These are phyloP conservation scores for Astrocystis sublimbata DNA, from an alignment of 495 filamentous ascomycete species.

Conservation along the genomic window DNA sequence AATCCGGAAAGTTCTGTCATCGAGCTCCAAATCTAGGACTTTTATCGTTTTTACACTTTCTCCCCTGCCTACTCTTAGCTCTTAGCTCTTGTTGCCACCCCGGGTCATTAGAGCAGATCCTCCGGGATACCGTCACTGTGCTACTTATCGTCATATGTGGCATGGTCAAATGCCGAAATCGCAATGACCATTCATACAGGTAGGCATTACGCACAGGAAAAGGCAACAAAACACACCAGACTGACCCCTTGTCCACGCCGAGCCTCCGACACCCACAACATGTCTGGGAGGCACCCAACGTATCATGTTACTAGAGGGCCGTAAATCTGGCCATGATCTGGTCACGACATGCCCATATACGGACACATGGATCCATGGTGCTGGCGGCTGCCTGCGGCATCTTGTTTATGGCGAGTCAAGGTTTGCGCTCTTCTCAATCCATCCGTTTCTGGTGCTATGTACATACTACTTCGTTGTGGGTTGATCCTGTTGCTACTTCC, in stretches of 20 bases:
- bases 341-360: background rate
- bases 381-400: background rate
- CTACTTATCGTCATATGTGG: background rate
- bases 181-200: background rate
- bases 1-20: slow-evolving; percentile 1
- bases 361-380: background rate
- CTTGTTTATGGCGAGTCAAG: background rate
- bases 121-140: background rate
- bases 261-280: background rate
- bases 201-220: background rate
- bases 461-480: background rate
- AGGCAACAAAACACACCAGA: background rate
- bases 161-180: background rate
- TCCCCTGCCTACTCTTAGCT: background rate
- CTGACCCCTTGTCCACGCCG: background rate
- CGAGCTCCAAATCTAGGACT: slow-evolving; percentile 15
- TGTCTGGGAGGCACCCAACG: background rate
- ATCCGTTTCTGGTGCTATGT: background rate
- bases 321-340: background rate
- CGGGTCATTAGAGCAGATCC: background rate
- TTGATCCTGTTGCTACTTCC: background rate
- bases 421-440: background rate
- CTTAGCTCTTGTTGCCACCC: background rate
- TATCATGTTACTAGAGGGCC: background rate
- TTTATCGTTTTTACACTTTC: slow-evolving; percentile 1